Evolutionary conservation across 306 rosid species (phyloP).

Genomic region (Cyamopsis tetragonoloba): DNA sequence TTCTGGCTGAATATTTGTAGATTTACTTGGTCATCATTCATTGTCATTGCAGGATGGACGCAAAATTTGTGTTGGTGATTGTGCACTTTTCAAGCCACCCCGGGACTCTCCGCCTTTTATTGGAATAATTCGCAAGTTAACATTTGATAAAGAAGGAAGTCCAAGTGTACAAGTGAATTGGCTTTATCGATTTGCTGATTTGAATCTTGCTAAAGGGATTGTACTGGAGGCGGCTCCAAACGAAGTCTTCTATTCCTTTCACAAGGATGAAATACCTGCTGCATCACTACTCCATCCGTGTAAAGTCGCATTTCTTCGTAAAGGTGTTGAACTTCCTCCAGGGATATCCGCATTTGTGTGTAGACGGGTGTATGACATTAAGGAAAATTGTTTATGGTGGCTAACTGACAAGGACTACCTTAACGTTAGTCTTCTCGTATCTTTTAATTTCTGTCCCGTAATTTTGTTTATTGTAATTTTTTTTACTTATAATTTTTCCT

Average conservation of each 20-base stretch:
- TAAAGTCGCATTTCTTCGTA: constrained; percentile 91
- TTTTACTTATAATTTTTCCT: constrained; percentile 5
- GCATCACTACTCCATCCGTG: constrained; percentile 95
- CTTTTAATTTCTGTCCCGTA: not conserved
- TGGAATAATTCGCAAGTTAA: constrained; percentile 80
- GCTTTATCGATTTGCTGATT: constrained; percentile 87
- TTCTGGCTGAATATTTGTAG: not conserved
- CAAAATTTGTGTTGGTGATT: constrained; percentile 81
- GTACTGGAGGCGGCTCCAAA: constrained; percentile 80
- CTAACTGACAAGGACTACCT: constrained; percentile 75
- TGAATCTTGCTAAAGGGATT: constrained; percentile 70
- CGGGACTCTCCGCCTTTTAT: constrained; percentile 83
- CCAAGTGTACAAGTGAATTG: constrained; percentile 71
- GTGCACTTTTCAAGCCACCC: constrained; percentile 96
- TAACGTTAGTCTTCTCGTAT: constrained; percentile 56
- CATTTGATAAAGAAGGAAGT: constrained; percentile 42
- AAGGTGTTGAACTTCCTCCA: constrained; percentile 87
- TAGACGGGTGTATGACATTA: constrained; percentile 76
- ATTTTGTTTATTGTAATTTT: not conserved
- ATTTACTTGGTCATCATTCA: not conserved
- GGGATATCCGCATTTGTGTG: constrained; percentile 95
- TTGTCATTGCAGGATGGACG: constrained; percentile 73
- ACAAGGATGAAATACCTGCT: constrained; percentile 93
- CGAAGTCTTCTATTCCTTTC: constrained; percentile 91
- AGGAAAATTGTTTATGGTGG: constrained; percentile 86